Conservation (phyloP, 2,329 filamentous ascomycete genomes). For the Nemania sp. region DNA sequence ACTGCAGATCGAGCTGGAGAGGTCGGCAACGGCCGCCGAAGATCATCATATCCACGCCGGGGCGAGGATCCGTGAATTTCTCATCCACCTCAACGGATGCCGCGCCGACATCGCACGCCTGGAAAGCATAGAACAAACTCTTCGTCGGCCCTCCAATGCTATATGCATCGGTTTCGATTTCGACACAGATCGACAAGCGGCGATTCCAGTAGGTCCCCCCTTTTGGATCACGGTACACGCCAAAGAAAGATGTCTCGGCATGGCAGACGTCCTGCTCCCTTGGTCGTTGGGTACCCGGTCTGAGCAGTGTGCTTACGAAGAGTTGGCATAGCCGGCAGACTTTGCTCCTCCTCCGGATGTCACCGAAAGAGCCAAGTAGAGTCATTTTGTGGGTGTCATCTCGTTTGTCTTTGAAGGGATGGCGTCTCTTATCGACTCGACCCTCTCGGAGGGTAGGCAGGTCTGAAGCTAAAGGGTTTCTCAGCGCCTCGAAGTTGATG, state of each 20-base stretch:
- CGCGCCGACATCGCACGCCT: constrained; percentile 2
- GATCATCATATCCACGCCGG: constrained; percentile 2
- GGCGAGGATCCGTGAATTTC: neutral
- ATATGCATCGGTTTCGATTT: constrained; percentile 4
- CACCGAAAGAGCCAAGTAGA: constrained; percentile 1
- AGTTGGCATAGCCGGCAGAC: constrained; percentile 4
- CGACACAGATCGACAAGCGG: neutral
- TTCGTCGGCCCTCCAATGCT: neutral
- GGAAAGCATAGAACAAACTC: neutral
- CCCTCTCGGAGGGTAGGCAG: neutral
- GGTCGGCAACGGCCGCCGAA: constrained; percentile 1
- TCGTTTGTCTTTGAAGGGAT: constrained; percentile 1
- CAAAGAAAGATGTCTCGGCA: constrained; percentile 7
- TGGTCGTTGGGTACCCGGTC: neutral
- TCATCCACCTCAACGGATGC: neutral
- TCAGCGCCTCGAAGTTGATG: constrained; percentile 3
- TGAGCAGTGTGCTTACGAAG: neutral
- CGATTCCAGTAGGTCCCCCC: neutral
- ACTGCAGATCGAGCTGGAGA: neutral
- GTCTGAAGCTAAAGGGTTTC: constrained; percentile 5
- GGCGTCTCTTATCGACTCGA: neutral
- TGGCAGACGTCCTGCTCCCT: constrained; percentile 1
- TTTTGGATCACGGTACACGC: neutral
- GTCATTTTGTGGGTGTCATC: neutral
- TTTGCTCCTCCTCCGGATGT: neutral